These are phyloP conservation scores for Diaporthe aspalathi DNA, from an alignment of 2,329 filamentous ascomycete genomes.

Conservation along the genomic window DNA sequence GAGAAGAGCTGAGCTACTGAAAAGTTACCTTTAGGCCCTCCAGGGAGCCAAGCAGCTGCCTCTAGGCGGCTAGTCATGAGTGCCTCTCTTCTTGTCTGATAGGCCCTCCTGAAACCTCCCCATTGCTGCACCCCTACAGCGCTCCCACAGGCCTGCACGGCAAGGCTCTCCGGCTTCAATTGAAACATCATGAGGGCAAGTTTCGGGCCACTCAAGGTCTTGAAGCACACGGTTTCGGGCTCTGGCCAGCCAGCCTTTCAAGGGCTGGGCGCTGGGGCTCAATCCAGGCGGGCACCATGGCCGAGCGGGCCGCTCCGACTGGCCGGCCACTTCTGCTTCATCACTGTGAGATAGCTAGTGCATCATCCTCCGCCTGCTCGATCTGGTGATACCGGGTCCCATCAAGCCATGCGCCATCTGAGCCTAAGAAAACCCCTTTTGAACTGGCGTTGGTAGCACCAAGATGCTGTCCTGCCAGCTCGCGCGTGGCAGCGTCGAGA, in stretches of 20 bases:
- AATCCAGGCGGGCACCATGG: not conserved
- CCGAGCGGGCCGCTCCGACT: slow-evolving; percentile 35
- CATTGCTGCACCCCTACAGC: no score
- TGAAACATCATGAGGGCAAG: slow-evolving; percentile 21
- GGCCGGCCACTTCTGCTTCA: slow-evolving; percentile 21
- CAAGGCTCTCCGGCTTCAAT: slow-evolving; percentile 12
- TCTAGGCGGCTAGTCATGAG: no score
- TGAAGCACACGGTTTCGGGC: slow-evolving; percentile 13
- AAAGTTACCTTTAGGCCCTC: no score
- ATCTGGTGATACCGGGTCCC: slow-evolving; percentile 39
- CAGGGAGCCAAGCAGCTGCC: no score
- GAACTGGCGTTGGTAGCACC: slow-evolving; percentile 37
- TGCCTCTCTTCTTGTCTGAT: no score
- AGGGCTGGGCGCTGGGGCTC: not conserved
- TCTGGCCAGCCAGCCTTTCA: slow-evolving; percentile 17
- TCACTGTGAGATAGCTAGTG: slow-evolving; percentile 12
- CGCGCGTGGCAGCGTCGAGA: slow-evolving; percentile 2
- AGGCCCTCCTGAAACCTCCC: no score
- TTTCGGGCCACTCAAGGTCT: slow-evolving; percentile 14
- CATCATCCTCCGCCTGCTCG: slow-evolving; percentile 26
- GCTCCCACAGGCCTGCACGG: no score
- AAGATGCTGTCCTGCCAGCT: slow-evolving; percentile 36
- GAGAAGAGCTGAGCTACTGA: no score
- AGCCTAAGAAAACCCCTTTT: slow-evolving; percentile 37
- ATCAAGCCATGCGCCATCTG: slow-evolving; percentile 37